Evolutionary conservation across 352 stramenopile species (phyloP).

Genomic region (Thalassiosira ordinaria): DNA sequence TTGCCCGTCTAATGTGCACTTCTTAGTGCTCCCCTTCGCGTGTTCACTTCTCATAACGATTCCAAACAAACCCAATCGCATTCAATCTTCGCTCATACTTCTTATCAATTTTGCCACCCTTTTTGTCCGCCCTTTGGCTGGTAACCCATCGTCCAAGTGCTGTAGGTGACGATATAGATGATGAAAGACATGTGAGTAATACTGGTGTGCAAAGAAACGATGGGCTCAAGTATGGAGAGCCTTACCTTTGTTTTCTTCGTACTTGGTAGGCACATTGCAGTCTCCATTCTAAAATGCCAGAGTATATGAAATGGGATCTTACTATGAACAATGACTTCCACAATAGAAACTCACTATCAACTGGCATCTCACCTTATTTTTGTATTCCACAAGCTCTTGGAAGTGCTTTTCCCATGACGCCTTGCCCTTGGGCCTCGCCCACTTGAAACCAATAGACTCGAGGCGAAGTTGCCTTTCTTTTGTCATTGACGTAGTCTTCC

Average conservation of each 20-base stretch:
- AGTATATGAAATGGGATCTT: constrained; percentile 4
- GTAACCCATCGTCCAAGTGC: constrained; percentile 35
- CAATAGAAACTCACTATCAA: background rate
- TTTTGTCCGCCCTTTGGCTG: constrained; percentile 22
- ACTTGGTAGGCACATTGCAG: constrained; percentile 23
- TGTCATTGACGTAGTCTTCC: constrained; percentile 23
- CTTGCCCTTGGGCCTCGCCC: constrained; percentile 25
- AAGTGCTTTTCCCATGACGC: constrained; percentile 26
- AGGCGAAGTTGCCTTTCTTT: constrained; percentile 1
- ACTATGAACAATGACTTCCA: background rate
- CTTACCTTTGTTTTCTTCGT: constrained; percentile 12
- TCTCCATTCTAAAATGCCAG: constrained; percentile 8
- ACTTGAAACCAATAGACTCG: constrained; percentile 33
- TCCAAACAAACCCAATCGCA: constrained; percentile 26
- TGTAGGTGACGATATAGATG: background rate
- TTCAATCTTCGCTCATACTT: constrained; percentile 21
- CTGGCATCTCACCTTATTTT: constrained; percentile 12
- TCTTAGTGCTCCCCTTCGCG: no score
- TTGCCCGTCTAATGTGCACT: no score
- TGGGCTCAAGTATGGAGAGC: background rate
- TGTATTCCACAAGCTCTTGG: constrained; percentile 37
- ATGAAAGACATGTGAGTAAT: background rate
- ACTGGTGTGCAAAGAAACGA: background rate
- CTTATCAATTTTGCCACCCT: constrained; percentile 15
- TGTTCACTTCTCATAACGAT: background rate